Base-by-base conservation (phyloP, 2,329 filamentous ascomycete species). In the Colletotrichum euphorbiae region DNA sequence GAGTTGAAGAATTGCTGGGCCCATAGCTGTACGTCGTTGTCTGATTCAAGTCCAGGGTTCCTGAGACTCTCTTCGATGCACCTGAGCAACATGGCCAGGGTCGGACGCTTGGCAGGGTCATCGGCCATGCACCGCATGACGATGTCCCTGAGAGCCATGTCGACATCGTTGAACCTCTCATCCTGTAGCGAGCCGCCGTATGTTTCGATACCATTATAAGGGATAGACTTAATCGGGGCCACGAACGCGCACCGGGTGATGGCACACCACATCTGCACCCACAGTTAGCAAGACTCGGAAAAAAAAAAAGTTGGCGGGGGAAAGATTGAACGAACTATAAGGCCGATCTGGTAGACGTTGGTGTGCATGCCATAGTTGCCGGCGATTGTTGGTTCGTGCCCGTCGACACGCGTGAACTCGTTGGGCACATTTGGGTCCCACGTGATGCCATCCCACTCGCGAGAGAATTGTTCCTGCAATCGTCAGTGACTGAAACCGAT, bases 51-150 rank as follows among this genome's bases (percentile, higher is more conserved):
- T 15, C 28, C 54, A 6, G 17, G 28, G 33, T 7, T 7, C 8
- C 9, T 24, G 38, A 74, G 75, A 36, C 75, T 74, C 6, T 17
- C 21, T 11, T 65, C 45, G 5, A 76, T 69, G 15, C 51, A 48
- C 4, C 46, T 59, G 8, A 76, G 62, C 15, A 78, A 69, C 1
- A 64, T 36, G 33, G 68, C 17, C 9, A 77, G 65, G 4, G 21
- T 50, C 7, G 77, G 77, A 0, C 77, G 75, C 6, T 75, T 70
- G 21, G 45, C 12, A 0, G 77, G 77, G 2, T 69, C 54, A 13
- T 76, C 71, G 31, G 69, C 73, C 63, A 75, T 62, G 60, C 77
- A 78, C 11, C 58, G 68, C 40, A 69, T 57, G 21, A 78, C 33
- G 3, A 71, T 57, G 2, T 74, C 64, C 28, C 69, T 72, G 5